A percentile compares a stretch with the other conserved stretches of the same genome.
Evolutionary conservation across 208 protist genomes (phyloP).

Genomic region (Crithidia bombi): DNA sequence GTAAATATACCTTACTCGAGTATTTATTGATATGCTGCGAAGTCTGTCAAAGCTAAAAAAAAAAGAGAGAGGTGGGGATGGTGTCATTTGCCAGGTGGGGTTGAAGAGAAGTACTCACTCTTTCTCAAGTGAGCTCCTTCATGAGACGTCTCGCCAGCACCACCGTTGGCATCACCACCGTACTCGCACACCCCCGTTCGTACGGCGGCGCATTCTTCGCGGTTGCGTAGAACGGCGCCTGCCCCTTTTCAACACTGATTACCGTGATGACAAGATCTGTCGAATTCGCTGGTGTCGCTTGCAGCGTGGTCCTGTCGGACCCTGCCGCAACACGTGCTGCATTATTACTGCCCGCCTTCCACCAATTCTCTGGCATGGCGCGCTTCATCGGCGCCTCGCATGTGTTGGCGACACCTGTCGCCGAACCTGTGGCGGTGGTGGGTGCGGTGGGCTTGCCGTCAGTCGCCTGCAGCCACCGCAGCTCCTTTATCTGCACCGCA

Average conservation of each 20-base stretch:
- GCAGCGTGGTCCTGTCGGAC: background rate
- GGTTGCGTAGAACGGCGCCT: constrained; percentile 78
- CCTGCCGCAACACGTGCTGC: background rate
- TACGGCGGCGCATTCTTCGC: constrained; percentile 68
- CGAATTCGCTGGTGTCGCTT: background rate
- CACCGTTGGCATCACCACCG: constrained; percentile 58
- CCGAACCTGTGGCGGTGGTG: background rate
- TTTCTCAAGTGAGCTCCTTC: constrained; percentile 40
- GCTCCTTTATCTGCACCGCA: constrained; percentile 56
- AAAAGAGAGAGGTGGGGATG: no score
- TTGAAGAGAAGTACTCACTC: no score
- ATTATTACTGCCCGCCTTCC: constrained; percentile 40
- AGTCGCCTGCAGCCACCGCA: constrained; percentile 44
- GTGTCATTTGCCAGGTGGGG: no score
- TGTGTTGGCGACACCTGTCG: background rate
- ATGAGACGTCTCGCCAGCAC: constrained; percentile 57
- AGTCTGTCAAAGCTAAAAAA: no score
- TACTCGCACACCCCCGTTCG: constrained; percentile 78
- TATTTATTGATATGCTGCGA: no score
- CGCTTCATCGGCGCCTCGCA: constrained; percentile 20
- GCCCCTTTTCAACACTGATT: constrained; percentile 62
- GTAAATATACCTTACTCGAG: no score
- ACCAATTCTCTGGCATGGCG: constrained; percentile 72
- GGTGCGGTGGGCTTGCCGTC: background rate
- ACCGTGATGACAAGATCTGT: constrained; percentile 59